Evolutionary conservation across 441 rosid genomes (phyloP), one percentile per base, ranked within the genome.

Genomic region (Croton setiger): DNA sequence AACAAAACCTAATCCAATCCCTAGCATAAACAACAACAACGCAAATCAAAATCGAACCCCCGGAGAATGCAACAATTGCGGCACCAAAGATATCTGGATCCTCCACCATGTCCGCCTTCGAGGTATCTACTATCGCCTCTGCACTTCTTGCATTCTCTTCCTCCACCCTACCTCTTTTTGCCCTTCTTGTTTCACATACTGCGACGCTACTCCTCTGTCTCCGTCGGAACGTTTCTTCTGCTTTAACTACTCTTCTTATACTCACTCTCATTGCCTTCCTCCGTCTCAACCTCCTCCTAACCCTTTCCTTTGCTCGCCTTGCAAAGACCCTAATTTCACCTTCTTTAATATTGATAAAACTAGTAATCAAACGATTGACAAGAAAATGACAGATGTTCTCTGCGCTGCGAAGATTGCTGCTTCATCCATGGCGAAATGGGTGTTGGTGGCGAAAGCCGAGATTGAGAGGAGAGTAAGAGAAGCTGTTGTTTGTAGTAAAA

Each of bases 121-220:
- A 41, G 80, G 82, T 64, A 64, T 31, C 51, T 75, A 68, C 78
- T 87, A 93, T 60, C 88, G 83, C 5, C 79, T 90, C 71, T 92
- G 98, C 85, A 85, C 88, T 69, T 79, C 87, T 69, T 92, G 98
- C 79, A 80, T 88, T 65, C 91, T 92, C 69, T 78, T 77, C 44
- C 81, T 76, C 66, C 87, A 87, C 66, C 89, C 76, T 0, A 76
- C 81, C 9, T 76, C 77, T 20, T 92, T 88, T 75, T 92, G 98
- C 79, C 87, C 91, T 0, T 39, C 78, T 52, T 92, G 98, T 72
- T 82, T 88, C 74, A 33, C 79, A 9, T 75, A 78, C 44, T 85
- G 74, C 85, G 83, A 63, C 47, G 36, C 72, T 37, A 37, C 54
- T 4, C 84, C 78, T 47, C 79, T 78, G 11, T 81, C 81, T 66